These are phyloP conservation scores for Hippophae rhamnoides DNA, from an alignment of 306 rosid species.

Conservation along the genomic window DNA sequence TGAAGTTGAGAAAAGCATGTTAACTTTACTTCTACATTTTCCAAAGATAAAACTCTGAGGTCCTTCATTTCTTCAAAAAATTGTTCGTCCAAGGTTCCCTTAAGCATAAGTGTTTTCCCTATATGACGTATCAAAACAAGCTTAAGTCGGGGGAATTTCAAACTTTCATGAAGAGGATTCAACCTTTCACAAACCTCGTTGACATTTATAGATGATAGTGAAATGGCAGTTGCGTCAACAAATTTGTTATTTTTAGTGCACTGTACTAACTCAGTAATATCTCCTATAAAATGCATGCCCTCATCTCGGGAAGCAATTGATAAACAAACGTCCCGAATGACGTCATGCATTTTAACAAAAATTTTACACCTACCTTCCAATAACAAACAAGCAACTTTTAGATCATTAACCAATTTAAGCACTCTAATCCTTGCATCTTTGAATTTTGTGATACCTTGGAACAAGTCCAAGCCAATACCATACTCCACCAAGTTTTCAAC, in stretches of 20 bases:
- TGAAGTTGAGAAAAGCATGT: not conserved
- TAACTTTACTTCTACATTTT: no score
- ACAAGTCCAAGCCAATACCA: not conserved
- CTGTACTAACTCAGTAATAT: not conserved
- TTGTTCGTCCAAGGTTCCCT: not conserved
- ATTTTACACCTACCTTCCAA: not conserved
- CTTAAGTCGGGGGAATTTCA: not conserved
- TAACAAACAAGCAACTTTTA: conserved; percentile 17
- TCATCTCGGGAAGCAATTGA: not conserved
- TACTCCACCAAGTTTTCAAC: not conserved
- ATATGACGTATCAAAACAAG: not conserved
- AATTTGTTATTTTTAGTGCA: not conserved
- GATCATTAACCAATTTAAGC: conserved; percentile 3
- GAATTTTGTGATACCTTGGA: not conserved
- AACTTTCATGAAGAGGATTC: not conserved
- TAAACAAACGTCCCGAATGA: conserved; percentile 12
- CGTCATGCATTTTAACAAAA: conserved; percentile 6
- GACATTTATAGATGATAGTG: not conserved
- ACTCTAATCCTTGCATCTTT: conserved; percentile 7
- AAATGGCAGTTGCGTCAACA: not conserved
- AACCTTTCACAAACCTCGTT: not conserved
- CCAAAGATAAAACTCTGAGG: not conserved
- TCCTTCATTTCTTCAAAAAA: not conserved
- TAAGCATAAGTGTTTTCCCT: no score
- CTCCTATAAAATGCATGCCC: not conserved